Base-by-base conservation (phyloP, 352 stramenopile genomes). In the Phytophthora fragariae region DNA sequence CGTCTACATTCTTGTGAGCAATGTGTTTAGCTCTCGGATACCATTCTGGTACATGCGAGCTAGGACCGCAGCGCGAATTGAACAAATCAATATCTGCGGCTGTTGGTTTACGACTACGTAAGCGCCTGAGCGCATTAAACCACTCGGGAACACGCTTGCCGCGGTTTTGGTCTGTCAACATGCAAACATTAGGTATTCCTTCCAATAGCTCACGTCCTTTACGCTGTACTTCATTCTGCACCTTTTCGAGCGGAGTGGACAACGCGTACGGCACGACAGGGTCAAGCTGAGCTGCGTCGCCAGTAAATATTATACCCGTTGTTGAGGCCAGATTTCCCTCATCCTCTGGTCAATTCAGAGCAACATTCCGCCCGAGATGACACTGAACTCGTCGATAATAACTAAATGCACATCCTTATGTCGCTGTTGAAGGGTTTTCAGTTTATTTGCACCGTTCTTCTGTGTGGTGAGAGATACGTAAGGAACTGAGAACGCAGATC, bases 351-450 rank as follows among this genome's bases (percentile, higher is more conserved):
- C 54, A 24, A 59, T 49, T 17, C 54, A 47, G 14, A 46, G 15
- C 17, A 59, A 46, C 17, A 59, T 47, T 27, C 31, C 54, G 2
- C 54, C 49, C 54, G 54, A 59, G 19, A 47, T 59, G 14, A 59
- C 29, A 46, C 54, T 59, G 29, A 59, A 59, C 54, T 29, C 29
- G 17, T 49, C 29, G 27, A 71, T 71, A 6, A 71, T 44, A 6
- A 64, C 50, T 8, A n/a, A n/a, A n/a, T n/a, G n/a, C n/a, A n/a
- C n/a, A n/a, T n/a, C n/a, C n/a, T n/a, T n/a, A n/a, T n/a, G n/a
- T n/a, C n/a, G n/a, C n/a, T n/a, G n/a, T n/a, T n/a, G n/a, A n/a
- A n/a, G n/a, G n/a, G n/a, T n/a, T n/a, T n/a, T n/a, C n/a, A n/a
- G n/a, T n/a, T n/a, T n/a, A n/a, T n/a, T n/a, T n/a, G n/a, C n/a